These are phyloP conservation scores for Fraxinus sp. DNA, from an alignment of 305 asterid genomes.

Conservation along the genomic window DNA sequence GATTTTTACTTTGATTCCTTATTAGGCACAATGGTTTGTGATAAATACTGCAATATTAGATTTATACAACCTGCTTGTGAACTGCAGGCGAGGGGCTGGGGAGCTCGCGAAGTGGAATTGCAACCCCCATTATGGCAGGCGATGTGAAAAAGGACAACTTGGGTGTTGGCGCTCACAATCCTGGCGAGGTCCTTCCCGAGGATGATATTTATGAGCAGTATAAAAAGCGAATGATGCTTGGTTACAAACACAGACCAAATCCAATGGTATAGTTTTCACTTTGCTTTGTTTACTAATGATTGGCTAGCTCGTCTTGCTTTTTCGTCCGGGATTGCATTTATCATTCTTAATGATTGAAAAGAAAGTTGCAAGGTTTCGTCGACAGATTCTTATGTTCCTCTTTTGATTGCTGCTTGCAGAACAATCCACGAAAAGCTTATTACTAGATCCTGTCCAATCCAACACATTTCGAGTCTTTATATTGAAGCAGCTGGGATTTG, in stretches of 20 bases:
- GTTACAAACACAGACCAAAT: conserved; percentile 86
- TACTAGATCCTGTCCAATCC: conserved; percentile 36
- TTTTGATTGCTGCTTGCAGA: conserved; percentile 37
- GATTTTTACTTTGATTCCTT: not conserved
- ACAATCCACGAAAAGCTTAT: conserved; percentile 79
- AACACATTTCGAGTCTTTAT: conserved; percentile 1
- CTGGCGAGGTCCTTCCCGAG: conserved; percentile 84
- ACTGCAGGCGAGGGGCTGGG: conserved; percentile 89
- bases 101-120: conserved; percentile 82
- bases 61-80: not conserved
- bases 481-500: conserved; percentile 20
- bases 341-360: not conserved
- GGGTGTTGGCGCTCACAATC: conserved; percentile 90
- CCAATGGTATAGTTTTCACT: conserved; percentile 58
- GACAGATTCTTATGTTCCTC: not conserved
- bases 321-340: not conserved
- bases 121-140: conserved; percentile 86
- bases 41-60: not conserved
- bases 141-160: conserved; percentile 74
- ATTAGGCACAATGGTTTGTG: not conserved
- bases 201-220: conserved; percentile 97
- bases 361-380: not conserved
- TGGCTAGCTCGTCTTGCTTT: not conserved
- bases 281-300: not conserved
- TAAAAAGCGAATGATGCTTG: conserved; percentile 96